Conservation (phyloP, 139 green algal genomes). For the Trebouxia sp. region DNA sequence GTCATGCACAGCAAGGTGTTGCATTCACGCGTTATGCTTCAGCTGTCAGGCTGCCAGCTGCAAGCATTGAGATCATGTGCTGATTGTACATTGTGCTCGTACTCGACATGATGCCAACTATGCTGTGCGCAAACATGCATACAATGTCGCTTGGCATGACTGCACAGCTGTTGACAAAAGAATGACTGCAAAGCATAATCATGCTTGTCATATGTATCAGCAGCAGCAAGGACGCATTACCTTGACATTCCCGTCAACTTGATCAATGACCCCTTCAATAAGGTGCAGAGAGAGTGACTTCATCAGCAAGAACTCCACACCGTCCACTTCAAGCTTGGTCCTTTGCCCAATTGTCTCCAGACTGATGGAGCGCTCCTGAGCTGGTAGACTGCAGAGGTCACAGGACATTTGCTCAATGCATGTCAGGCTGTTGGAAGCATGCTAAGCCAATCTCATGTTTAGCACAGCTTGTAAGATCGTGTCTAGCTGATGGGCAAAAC, state of each 20-base stretch:
- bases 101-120: too few relatives aligned
- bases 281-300: conserved; percentile 89
- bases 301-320: conserved; percentile 98
- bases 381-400: conserved; percentile 61
- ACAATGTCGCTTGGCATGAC: too few relatives aligned
- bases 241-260: conserved; percentile 74
- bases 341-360: conserved; percentile 66
- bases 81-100: too few relatives aligned
- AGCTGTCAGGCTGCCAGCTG: too few relatives aligned
- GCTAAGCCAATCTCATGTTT: neutral
- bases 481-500: neutral
- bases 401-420: neutral
- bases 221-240: conserved; percentile 28
- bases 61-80: too few relatives aligned
- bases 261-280: conserved; percentile 91
- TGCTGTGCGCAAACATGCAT: too few relatives aligned
- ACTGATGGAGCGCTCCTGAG: conserved; percentile 79
- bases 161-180: neutral
- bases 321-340: conserved; percentile 90
- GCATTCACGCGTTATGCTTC: too few relatives aligned
- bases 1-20: too few relatives aligned
- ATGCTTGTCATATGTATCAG: neutral
- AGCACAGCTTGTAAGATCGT: too few relatives aligned
- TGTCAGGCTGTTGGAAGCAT: neutral
- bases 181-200: conserved; percentile 1